phyloP scores from a whole-genome alignment of 2,329 filamentous ascomycete species.

The Penicillium decumbens region DNA sequence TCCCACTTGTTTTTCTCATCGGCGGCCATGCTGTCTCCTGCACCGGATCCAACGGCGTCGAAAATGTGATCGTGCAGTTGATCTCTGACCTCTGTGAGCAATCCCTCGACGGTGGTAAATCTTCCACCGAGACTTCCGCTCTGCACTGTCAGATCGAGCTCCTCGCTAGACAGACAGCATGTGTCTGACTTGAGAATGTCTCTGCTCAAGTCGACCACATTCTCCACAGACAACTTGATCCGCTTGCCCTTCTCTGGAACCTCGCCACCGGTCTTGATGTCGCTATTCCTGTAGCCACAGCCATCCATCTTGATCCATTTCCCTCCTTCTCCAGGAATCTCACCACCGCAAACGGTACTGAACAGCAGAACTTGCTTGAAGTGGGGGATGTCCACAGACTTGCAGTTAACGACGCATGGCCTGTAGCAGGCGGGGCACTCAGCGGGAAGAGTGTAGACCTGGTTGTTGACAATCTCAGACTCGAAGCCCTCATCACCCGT shows the following conservation, averaged over 20 bases:
- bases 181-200: constrained; percentile 97
- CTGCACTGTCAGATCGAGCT: constrained; percentile 61
- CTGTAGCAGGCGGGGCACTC: constrained; percentile 87
- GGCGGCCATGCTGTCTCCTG: constrained; percentile 72
- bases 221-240: constrained; percentile 71
- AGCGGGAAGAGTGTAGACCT: constrained; percentile 88
- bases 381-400: constrained; percentile 96
- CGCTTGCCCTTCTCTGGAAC: constrained; percentile 80
- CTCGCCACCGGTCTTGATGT: constrained; percentile 94
- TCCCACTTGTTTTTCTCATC: constrained; percentile 70
- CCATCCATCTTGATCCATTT: constrained; percentile 1
- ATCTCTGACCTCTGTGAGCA: constrained; percentile 85
- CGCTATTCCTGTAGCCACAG: constrained; percentile 92
- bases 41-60: constrained; percentile 59
- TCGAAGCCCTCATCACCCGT: constrained; percentile 54
- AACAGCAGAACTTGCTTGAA: constrained; percentile 97
- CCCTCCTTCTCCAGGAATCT: not conserved
- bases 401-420: constrained; percentile 73
- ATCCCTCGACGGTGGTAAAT: constrained; percentile 94
- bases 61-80: constrained; percentile 88
- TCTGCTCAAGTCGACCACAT: constrained; percentile 68
- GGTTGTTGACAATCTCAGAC: constrained; percentile 83
- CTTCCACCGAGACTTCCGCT: constrained; percentile 91
- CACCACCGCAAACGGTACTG: constrained; percentile 75
- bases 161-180: constrained; percentile 78